Base-by-base conservation (phyloP, 1,284 basidiomycete genomes). In the Naganishia sp. region DNA sequence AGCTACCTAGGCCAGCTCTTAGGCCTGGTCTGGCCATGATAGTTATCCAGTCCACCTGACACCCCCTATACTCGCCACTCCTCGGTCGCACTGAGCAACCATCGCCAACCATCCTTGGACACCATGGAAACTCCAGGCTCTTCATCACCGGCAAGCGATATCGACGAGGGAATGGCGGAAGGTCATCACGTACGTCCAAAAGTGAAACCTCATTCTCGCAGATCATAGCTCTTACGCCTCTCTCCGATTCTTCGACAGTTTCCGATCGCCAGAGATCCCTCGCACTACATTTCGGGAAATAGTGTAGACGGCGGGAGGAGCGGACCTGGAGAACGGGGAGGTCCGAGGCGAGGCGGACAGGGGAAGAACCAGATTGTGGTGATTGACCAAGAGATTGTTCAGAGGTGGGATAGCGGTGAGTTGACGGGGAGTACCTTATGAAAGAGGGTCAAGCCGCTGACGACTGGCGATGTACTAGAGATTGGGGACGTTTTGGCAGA, bases 111-210 rank as follows among this genome's bases (percentile, higher is more conserved):
- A 50, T 13, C 25, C 25, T 11, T 36, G 5, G 42, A n/a, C 55
- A 56, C 16, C 13, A 61, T 61, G 57, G 57, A 61, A 18, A 61
- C 57, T 25, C 57, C 57, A 4, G 23, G n/a, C 48, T 50, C 46
- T 28, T 50, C 57, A 6, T 23, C 31, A 46, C 48, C 46, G 16
- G 46, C 48, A 9, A 61, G 57, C 23, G 48, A 52, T 33, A 23
- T 33, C 33, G 36, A 39, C 28, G 45, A 49, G 15, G 45, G 33
- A 25, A 31, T 59, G 9, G n/a, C 21, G 28, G 31, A 49, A 28
- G 31, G 42, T n/a, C 10, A 50, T 1, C 28, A 28, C 49, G 49
- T 50, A 25, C 21, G 49, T 28, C 23, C 21, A 1, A 42, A 23
- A 18, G n/a, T 42, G 31, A 11, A 31, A 15, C 36, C 16, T 9